Conservation (phyloP, 116 monocot species). For the Phalaenopsis hybrid region DNA sequence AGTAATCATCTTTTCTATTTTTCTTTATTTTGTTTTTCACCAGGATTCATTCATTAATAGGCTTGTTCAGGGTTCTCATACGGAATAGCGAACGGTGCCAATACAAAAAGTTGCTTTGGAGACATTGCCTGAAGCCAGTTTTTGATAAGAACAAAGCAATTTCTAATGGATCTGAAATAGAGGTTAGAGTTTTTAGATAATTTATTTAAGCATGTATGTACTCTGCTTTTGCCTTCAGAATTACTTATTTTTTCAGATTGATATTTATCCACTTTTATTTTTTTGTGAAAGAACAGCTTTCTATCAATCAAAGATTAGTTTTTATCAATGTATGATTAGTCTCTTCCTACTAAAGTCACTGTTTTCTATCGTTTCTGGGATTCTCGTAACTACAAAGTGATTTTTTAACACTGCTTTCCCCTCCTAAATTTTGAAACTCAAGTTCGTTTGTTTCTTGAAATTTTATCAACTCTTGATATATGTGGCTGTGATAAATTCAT, state of each 20-base stretch:
- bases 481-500: background rate
- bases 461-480: background rate
- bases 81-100: conserved; percentile 9
- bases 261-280: background rate
- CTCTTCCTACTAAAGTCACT: background rate
- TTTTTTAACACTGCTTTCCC: background rate
- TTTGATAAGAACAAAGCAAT: background rate
- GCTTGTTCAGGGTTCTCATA: conserved; percentile 7
- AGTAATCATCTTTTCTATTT: background rate
- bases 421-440: background rate
- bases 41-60: conserved; percentile 7
- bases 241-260: background rate
- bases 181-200: conserved; percentile 8
- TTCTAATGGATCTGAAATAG: background rate
- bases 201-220: background rate
- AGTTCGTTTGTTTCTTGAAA: background rate
- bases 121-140: conserved; percentile 8
- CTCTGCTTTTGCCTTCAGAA: background rate
- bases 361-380: background rate
- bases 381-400: background rate
- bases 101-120: conserved; percentile 7
- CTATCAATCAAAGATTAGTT: background rate
- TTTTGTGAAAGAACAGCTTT: background rate
- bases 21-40: background rate
- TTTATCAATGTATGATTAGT: background rate